These are phyloP conservation scores for Pleurozium schreberi DNA, from an alignment of 225 moss, liverwort and hornwort genomes.

Conservation along the genomic window DNA sequence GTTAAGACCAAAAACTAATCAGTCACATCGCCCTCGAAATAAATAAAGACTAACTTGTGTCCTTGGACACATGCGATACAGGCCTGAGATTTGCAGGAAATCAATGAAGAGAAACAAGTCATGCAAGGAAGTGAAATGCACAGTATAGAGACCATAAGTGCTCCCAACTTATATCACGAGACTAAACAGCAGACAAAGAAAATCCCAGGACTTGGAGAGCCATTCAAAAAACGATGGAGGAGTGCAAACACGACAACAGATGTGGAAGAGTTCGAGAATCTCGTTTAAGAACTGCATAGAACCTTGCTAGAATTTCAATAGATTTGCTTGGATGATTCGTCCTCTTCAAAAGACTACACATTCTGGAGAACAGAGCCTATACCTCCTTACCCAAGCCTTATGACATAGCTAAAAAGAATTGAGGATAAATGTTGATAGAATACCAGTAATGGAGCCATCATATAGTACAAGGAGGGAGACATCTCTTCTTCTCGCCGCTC, in stretches of 20 bases:
- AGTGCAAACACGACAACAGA: background rate
- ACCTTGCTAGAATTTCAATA: background rate
- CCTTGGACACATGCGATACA: background rate
- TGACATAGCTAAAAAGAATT: conserved; percentile 40
- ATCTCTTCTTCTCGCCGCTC: conserved; percentile 8
- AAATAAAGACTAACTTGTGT: background rate
- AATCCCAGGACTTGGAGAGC: background rate
- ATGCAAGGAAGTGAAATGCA: background rate
- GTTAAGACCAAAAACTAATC: background rate
- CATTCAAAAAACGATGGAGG: background rate
- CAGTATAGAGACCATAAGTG: background rate
- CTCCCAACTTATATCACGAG: background rate
- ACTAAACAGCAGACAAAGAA: background rate
- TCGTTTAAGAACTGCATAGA: background rate
- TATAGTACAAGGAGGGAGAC: conserved; percentile 34
- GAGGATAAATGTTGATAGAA: conserved; percentile 27
- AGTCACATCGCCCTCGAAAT: background rate
- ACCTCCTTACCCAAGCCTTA: conserved; percentile 26
- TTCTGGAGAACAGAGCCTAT: background rate
- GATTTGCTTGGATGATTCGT: conserved; percentile 12
- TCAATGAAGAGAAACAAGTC: background rate
- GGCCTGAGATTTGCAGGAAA: background rate
- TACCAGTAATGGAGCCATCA: conserved; percentile 1
- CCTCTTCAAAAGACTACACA: conserved; percentile 5
- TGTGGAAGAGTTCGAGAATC: background rate